Percentiles rank a stretch among this genome's conserved stretches.
phyloP scores from a whole-genome alignment of 495 filamentous ascomycete genomes.

The Penicillium silybi region DNA sequence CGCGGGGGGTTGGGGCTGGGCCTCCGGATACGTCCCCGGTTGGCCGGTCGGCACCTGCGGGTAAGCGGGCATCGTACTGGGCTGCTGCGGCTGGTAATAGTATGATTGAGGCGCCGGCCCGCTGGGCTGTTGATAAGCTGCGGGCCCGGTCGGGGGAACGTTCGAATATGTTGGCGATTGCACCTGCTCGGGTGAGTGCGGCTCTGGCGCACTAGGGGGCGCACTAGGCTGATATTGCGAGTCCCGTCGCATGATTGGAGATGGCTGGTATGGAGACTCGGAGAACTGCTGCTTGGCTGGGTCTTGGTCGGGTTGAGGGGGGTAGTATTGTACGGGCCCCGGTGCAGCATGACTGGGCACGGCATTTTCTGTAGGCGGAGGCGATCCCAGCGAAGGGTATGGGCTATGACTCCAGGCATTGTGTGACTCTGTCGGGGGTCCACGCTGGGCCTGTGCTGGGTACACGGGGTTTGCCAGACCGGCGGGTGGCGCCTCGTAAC shows the following conservation, averaged over 20 bases:
- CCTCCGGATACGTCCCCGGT: constrained; percentile 58
- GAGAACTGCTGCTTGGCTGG: constrained; percentile 14
- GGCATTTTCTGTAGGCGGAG: constrained; percentile 23
- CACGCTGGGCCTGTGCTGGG: constrained; percentile 21
- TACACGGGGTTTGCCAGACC: constrained; percentile 28
- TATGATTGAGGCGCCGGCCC: constrained; percentile 34
- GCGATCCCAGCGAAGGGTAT: constrained; percentile 28
- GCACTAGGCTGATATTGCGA: constrained; percentile 32
- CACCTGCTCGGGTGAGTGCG: constrained; percentile 24
- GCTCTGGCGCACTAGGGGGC: constrained; percentile 27
- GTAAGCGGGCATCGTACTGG: constrained; percentile 40
- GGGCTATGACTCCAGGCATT: constrained; percentile 27
- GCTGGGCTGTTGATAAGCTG: constrained; percentile 25
- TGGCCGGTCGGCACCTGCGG: constrained; percentile 30
- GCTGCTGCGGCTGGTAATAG: constrained; percentile 43
- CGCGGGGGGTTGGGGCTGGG: constrained; percentile 45
- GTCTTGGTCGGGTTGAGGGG: constrained; percentile 26
- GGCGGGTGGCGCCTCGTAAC: constrained; percentile 13
- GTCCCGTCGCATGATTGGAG: constrained; percentile 28
- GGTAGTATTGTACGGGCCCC: constrained; percentile 30
- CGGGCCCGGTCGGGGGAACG: constrained; percentile 20
- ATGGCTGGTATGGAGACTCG: constrained; percentile 25
- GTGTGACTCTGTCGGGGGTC: constrained; percentile 18
- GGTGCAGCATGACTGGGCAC: constrained; percentile 12
- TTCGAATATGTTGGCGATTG: constrained; percentile 31